Conservation (phyloP, 768 basidiomycete species). For the Amanita subjunquillea region DNA sequence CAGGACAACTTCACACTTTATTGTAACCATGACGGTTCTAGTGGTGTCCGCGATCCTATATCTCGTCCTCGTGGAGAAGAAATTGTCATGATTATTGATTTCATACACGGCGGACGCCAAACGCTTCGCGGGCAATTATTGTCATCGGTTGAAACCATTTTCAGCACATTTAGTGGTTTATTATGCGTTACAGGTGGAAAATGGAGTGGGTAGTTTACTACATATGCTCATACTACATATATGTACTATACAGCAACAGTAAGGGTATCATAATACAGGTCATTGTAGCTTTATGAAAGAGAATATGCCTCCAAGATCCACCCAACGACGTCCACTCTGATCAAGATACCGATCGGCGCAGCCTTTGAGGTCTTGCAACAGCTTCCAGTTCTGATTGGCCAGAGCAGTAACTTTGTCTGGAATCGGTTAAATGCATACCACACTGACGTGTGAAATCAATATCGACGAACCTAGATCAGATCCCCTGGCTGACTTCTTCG, state of each 20-base stretch:
- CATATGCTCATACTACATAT: too few species aligned
- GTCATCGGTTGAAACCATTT: too few species aligned
- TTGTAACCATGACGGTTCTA: neutral
- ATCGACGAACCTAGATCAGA: constrained; percentile 29
- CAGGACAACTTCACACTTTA: neutral
- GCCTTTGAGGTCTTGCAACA: constrained; percentile 40
- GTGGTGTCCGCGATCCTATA: neutral
- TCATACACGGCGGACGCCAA: too few species aligned
- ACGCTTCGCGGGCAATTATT: too few species aligned
- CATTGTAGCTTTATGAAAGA: constrained; percentile 60
- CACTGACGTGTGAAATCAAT: neutral
- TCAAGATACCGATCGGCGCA: constrained; percentile 77
- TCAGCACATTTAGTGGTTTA: too few species aligned
- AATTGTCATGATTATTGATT: too few species aligned
- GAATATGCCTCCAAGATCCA: constrained; percentile 73
- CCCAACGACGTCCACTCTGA: constrained; percentile 83
- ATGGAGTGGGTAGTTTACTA: too few species aligned
- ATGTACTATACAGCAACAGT: too few species aligned
- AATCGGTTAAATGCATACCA: too few species aligned
- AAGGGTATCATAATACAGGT: neutral
- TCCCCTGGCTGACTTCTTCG: constrained; percentile 39
- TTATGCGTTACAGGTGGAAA: too few species aligned
- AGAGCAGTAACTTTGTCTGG: constrained; percentile 50
- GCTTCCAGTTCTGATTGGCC: constrained; percentile 32
- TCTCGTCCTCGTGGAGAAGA: too few species aligned